phyloP scores from a whole-genome alignment of 169 alveolate species.

The Cryptosporidium sp. region DNA sequence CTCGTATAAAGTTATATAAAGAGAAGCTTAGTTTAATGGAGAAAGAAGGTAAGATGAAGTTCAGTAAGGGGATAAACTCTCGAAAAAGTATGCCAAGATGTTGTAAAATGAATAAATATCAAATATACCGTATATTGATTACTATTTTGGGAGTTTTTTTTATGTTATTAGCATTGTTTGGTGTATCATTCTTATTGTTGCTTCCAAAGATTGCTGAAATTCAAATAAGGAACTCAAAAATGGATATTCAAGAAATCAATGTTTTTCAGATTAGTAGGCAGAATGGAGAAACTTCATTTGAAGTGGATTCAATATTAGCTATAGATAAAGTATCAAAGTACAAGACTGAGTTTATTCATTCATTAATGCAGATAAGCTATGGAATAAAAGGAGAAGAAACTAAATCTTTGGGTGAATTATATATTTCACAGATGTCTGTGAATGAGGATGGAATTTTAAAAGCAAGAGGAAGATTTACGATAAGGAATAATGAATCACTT shows the following conservation, averaged over 20 bases:
- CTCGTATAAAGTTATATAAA: conserved; percentile 42
- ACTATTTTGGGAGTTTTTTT: conserved; percentile 8
- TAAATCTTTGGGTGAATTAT: conserved; percentile 16
- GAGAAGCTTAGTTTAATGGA: conserved; percentile 22
- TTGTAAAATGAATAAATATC: conserved; percentile 1
- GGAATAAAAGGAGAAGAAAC: conserved; percentile 7
- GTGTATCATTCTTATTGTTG: conserved; percentile 8
- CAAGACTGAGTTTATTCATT: conserved; percentile 26
- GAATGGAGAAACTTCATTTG: conserved; percentile 54
- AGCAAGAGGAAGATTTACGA: conserved; percentile 60
- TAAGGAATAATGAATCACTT: conserved; percentile 38
- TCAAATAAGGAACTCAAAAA: conserved; percentile 18
- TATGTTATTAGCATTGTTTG: conserved; percentile 20
- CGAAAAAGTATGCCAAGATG: neutral
- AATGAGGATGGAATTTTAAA: conserved; percentile 3
- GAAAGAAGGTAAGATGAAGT: conserved; percentile 25
- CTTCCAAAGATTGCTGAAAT: conserved; percentile 53
- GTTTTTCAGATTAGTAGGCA: conserved; percentile 43
- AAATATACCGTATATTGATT: conserved; percentile 12
- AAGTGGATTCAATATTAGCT: conserved; percentile 20
- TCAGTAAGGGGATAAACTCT: neutral
- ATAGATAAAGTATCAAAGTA: neutral
- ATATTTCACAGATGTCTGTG: conserved; percentile 4
- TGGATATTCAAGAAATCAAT: conserved; percentile 44
- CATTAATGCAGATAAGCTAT: conserved; percentile 46